A percentile compares a stretch with the other conserved stretches of the same genome.
These are phyloP conservation scores for peach (Prunus persica) DNA, from an alignment of 306 rosid genomes.

Conservation along the genomic window Prunus_persica_NCBIv2 NC_034009.1:40074001-40074500, in stretches of 20 bases:
- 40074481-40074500: constrained; percentile 53
- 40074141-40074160: constrained; percentile 10
- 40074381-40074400: constrained; percentile 20
- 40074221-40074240: constrained; percentile 49
- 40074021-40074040: neutral
- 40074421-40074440: constrained; percentile 9
- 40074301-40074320: constrained; percentile 22
- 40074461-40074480: constrained; percentile 45
- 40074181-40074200: constrained; percentile 36
- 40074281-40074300: constrained; percentile 44
- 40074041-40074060: neutral
- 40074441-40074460: neutral
- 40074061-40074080: neutral
- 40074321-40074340: constrained; percentile 11
- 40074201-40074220: constrained; percentile 21
- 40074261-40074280: constrained; percentile 12
- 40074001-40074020: neutral
- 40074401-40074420: constrained; percentile 31
- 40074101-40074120: constrained; percentile 22
- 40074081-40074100: constrained; percentile 23
- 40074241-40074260: constrained; percentile 25
- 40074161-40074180: constrained; percentile 11
- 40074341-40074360: constrained; percentile 4
- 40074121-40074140: constrained; percentile 27
- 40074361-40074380: constrained; percentile 8